Base-by-base conservation (phyloP, 441 rosid genomes). In the Eruca vesicaria region DNA sequence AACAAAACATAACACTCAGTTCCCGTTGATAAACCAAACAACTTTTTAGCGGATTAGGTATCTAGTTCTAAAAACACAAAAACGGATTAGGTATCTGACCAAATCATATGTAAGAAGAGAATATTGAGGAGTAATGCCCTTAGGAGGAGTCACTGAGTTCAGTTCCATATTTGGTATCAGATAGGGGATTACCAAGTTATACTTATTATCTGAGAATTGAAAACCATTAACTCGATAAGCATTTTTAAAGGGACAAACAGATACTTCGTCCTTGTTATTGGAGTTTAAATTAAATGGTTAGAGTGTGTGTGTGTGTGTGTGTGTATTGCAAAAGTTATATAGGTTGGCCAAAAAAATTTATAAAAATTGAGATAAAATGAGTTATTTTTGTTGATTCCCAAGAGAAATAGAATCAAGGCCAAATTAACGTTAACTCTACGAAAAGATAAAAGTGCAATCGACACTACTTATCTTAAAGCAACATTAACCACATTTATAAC, bases 401-500 rank as follows among this genome's bases (percentile, higher is more conserved):
- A 28, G 35, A 19, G 60, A 55, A n/a, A 62, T 56, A 43, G 29
- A 56, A 52, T 52, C 57, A 19, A 19, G 7, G 57, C 57, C 19
- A 20, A 53, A 53, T 4, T 21, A 55, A 55, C 59, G 67, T 70
- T 43, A 76, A 70, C 75, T 70, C 75, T 32, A 76, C 29, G 80
- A 64, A 57, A 76, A 70, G 75, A 23, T 20, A 29, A 32, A 71
- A 33, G 72, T 35, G 28, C 16, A 65, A 50, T 6, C 16, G 63
- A 48, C 72, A 48, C 7, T 69, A 45, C 7, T 69, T 38, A 71
- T 58, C 76, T 48, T 77, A 58, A 71, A 65, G 80, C 68, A 77
- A 77, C 76, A 71, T 48, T 71, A 23, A 57, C 52, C 79, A 76
- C 76, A 65, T 70, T 70, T 70, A 70, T 68, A 35, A 43, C 68